A percentile compares a stretch with the other conserved stretches of the same genome.
Conservation (phyloP, 2,329 filamentous ascomycete species). For the Venturia effusa region DNA sequence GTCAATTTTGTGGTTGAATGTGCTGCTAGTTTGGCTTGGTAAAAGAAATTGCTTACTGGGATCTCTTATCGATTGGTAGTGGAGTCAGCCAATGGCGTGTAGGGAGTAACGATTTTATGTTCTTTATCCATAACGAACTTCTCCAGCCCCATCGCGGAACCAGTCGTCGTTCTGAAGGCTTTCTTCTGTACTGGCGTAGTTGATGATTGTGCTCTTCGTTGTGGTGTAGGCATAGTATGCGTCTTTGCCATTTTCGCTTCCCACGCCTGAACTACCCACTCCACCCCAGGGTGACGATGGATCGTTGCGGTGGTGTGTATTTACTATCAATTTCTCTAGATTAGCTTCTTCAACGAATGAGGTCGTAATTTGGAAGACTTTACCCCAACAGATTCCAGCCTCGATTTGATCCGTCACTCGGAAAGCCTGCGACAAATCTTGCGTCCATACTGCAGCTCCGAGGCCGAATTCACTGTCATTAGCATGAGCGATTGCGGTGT, state of each 20-base stretch:
- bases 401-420: constrained; percentile 42
- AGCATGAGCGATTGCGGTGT: constrained; percentile 41
- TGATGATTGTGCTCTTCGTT: constrained; percentile 58
- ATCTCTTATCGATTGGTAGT: neutral
- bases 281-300: constrained; percentile 63
- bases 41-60: neutral
- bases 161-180: constrained; percentile 48
- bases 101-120: neutral
- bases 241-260: constrained; percentile 58
- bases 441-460: constrained; percentile 50
- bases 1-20: neutral
- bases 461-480: constrained; percentile 53
- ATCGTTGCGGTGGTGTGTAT: constrained; percentile 58
- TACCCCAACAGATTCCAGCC: constrained; percentile 61
- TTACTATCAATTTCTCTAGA: constrained; percentile 19
- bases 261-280: constrained; percentile 50
- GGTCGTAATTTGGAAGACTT: constrained; percentile 21
- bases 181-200: constrained; percentile 50
- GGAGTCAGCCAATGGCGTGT: neutral
- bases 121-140: constrained; percentile 51
- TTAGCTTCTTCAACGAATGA: neutral
- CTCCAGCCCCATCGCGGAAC: constrained; percentile 49
- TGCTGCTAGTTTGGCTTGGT: neutral
- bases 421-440: constrained; percentile 49
- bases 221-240: constrained; percentile 34